Conservation (phyloP, 306 rosid genomes). For the Cercis canadensis region DNA sequence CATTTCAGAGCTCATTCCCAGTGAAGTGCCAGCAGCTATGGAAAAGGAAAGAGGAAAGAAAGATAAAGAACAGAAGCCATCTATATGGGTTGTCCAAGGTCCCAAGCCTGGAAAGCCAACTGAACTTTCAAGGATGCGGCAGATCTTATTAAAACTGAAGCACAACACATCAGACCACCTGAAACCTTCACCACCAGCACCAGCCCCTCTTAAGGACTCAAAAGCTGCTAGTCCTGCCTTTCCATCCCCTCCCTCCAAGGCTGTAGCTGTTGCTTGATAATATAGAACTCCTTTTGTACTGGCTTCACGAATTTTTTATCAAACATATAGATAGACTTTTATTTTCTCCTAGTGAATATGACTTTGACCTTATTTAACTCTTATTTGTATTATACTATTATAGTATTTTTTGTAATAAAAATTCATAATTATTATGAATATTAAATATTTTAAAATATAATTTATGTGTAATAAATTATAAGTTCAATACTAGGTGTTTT, state of each 20-base stretch:
- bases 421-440: no score
- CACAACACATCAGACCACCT: constrained; percentile 51
- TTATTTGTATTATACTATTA: no score
- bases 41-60: constrained; percentile 55
- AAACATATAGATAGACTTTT: no score
- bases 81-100: constrained; percentile 42
- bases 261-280: constrained; percentile 31
- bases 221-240: constrained; percentile 10
- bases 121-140: constrained; percentile 58
- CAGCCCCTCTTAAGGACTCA: constrained; percentile 13
- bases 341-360: no score
- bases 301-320: no score
- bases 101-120: constrained; percentile 61
- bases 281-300: not conserved
- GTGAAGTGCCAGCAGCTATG: constrained; percentile 45
- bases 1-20: constrained; percentile 53
- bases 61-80: constrained; percentile 46
- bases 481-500: no score
- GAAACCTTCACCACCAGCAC: not conserved
- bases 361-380: no score
- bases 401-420: no score
- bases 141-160: constrained; percentile 49
- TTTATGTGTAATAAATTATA: no score
- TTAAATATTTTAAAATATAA: no score
- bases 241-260: constrained; percentile 8